These are phyloP conservation scores for Whalleya microplaca DNA, from an alignment of 2,329 filamentous ascomycete genomes.

Conservation along the genomic window DNA sequence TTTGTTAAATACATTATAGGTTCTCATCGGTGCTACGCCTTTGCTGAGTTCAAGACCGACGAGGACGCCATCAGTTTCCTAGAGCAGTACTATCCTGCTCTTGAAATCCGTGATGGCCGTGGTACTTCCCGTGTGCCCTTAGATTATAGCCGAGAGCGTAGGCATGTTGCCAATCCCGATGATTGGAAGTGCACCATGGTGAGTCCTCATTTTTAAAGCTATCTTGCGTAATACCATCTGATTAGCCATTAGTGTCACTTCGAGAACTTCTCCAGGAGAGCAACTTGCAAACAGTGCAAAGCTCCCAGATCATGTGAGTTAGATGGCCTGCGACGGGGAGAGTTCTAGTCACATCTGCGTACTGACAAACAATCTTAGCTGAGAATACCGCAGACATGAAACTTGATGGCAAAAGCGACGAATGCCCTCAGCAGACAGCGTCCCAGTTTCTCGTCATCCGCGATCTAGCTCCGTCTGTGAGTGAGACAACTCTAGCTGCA, in stretches of 20 bases:
- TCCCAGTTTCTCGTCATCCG: constrained; percentile 80
- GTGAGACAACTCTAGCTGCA: constrained; percentile 71
- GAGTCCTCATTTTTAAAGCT: constrained; percentile 7
- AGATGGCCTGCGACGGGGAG: background rate
- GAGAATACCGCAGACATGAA: constrained; percentile 41
- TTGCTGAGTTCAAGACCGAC: constrained; percentile 46
- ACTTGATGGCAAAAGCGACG: constrained; percentile 54
- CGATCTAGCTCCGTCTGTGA: constrained; percentile 70
- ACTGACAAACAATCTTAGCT: constrained; percentile 21
- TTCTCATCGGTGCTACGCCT: constrained; percentile 39
- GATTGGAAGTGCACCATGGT: constrained; percentile 47
- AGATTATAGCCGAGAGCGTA: constrained; percentile 41
- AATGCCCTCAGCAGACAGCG: constrained; percentile 53
- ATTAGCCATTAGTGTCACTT: constrained; percentile 36
- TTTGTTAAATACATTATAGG: constrained; percentile 21
- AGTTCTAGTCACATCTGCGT: background rate
- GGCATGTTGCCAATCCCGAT: constrained; percentile 39
- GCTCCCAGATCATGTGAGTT: constrained; percentile 39
- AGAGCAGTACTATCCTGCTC: constrained; percentile 41
- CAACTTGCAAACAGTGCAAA: constrained; percentile 41
- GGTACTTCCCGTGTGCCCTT: constrained; percentile 39
- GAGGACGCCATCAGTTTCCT: constrained; percentile 45
- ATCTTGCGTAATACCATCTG: constrained; percentile 1
- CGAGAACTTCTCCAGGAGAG: constrained; percentile 40
- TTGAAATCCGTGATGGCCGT: constrained; percentile 40